Base-by-base conservation (phyloP, 2,329 filamentous ascomycete species). In the Alternaria sp. region DNA sequence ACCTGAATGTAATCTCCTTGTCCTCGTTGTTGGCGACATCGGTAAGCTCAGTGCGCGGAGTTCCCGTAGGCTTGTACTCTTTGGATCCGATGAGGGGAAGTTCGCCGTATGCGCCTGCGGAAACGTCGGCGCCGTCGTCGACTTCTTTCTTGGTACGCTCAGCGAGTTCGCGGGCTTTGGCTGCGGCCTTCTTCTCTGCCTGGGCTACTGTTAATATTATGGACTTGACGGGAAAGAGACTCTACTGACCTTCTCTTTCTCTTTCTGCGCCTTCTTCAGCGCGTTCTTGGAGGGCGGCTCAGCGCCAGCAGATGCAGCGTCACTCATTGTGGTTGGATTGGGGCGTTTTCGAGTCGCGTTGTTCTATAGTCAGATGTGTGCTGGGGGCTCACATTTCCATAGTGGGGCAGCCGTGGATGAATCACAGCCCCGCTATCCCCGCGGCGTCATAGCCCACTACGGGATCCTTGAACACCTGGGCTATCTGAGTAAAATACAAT, bases 31-130 rank as follows among this genome's bases (percentile, higher is more conserved):
- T 68, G 58, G 70, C 71, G 43, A 74, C 67, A 28, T 72, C 69
- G 60, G 86, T 85, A 43, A 97, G 84, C 60, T 89, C 82, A 63
- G 89, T 83, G 61, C 86, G 83, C 60, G 87, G 82, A 50, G 87
- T 81, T 32, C 79, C 84, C 15, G 87, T 86, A 61, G 87, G 83
- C 68, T 85, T 80, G 75, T 79, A 81, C 40, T 80, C 79, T 54
- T 76, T 84, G 63, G 87, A 87, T 64, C 88, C 85, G 50, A 85
- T 83, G 67, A 88, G 86, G 52, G 86, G 85, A 51, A 90, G 83
- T 66, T 89, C 83, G 79, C 95, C 95, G 78, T 98, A 97, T 81
- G 93, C 91, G 69, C 92, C 91, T 77, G 88, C 90, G 68, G 87
- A 88, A 57, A 88, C 88, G 63, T 90, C 87, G 50, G 86, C 86